Percentiles rank a stretch among this genome's conserved stretches.
Conservation (phyloP, 345 rosid genomes). For the Melastoma malabathricum region DNA sequence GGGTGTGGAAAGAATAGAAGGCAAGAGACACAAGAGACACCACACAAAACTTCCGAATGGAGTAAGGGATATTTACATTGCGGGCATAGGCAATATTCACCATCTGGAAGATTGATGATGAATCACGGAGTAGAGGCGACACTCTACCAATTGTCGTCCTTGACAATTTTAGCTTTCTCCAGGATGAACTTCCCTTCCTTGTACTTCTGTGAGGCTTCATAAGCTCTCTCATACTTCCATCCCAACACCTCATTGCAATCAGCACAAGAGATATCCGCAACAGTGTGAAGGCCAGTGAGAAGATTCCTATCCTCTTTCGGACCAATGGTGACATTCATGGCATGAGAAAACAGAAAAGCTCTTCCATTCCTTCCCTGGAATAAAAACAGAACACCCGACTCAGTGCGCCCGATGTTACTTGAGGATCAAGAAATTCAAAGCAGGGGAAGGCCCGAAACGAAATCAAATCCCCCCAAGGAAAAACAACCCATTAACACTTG, state of each 20-base stretch:
- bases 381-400: constrained; percentile 5
- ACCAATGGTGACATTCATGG: constrained; percentile 59
- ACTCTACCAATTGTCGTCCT: constrained; percentile 52
- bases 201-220: constrained; percentile 56
- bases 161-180: constrained; percentile 66
- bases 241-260: constrained; percentile 70
- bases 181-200: constrained; percentile 85
- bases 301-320: constrained; percentile 65
- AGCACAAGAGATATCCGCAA: constrained; percentile 57
- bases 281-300: constrained; percentile 75
- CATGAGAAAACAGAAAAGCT: constrained; percentile 79
- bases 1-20: not conserved
- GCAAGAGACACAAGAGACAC: constrained; percentile 7
- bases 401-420: not conserved
- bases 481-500: too few relatives aligned
- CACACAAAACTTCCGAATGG: constrained; percentile 1
- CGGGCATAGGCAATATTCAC: not conserved
- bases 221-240: constrained; percentile 82
- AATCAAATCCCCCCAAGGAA: too few relatives aligned
- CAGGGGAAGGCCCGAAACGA: not conserved
- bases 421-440: not conserved
- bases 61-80: not conserved
- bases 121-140: constrained; percentile 5
- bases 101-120: not conserved
- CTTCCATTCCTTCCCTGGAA: constrained; percentile 74